Base-by-base conservation (phyloP, 768 basidiomycete species). In the Tulasnella sp. region DNA sequence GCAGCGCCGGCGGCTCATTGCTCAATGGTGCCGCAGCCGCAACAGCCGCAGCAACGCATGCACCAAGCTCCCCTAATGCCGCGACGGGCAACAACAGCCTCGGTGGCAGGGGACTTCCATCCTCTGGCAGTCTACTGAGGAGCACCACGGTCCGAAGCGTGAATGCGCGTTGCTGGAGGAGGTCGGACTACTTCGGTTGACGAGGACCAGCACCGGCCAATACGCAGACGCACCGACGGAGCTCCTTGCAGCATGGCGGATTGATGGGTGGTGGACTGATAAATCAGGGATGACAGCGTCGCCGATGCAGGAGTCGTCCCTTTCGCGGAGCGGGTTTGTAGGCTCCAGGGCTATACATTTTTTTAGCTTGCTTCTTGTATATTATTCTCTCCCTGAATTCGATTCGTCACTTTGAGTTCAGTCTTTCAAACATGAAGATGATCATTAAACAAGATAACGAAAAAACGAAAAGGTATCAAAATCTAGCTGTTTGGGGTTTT, bases 21-120 rank as follows among this genome's bases (percentile, higher is more conserved):
- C 31, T 75, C 31, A 44, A 79, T 34, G 80, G 75, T n/a, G 28
- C 58, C 11, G 40, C 46, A 12, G 75, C 44, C 7, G 41, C 79
- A 14, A 8, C 78, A 1, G 50, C 50, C 5, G 37, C 75, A 18
- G 58, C 77, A 5, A 4, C 78, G 24, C 42, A 77, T 44, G 22
- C 58, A 8, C 73, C 76, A 3, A 76, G 37, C 31, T 37, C 73
- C 9, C 54, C 50, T 2, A 46, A 64, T 20, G 72, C 44, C 4
- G 78, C 78, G 72, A 79, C 42, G 37, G 77, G 77, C 28, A 79
- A 79, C 22, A 72, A n/a, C 22, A 50, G 72, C 34, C 72, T 79
- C 18, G 72, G 78, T 34, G 78, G 69, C 1, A 79, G 76, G 75
- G 79, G 69, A 16, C 37, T 76, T 8, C 75, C 73, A 18, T 42